These are phyloP conservation scores for Tubosaeta sp. DNA, from an alignment of 768 basidiomycete genomes.

Conservation along the genomic window DNA sequence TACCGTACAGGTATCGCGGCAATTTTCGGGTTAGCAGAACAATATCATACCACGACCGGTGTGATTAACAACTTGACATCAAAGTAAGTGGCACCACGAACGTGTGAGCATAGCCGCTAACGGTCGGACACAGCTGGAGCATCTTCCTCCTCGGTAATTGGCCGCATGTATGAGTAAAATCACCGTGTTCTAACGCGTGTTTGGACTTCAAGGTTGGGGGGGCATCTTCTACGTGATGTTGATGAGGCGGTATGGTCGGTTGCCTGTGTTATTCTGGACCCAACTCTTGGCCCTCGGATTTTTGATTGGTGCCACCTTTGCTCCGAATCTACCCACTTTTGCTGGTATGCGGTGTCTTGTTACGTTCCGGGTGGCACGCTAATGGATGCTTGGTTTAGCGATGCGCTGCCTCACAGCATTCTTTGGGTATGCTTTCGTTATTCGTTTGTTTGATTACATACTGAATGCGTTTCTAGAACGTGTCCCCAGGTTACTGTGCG, in stretches of 20 bases:
- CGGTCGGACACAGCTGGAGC: slow-evolving; percentile 34
- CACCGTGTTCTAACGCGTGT: slow-evolving; percentile 3
- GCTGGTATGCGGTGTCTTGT: slow-evolving; percentile 30
- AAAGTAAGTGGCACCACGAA: slow-evolving; percentile 20
- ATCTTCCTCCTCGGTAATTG: slow-evolving; percentile 42
- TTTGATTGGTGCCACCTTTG: slow-evolving; percentile 48
- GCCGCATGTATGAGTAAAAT: neutral
- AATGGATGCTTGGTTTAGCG: slow-evolving; percentile 9
- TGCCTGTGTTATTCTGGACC: slow-evolving; percentile 31
- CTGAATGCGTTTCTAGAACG: slow-evolving; percentile 29
- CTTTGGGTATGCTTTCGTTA: slow-evolving; percentile 22
- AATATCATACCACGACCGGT: slow-evolving; percentile 42
- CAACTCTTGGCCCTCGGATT: slow-evolving; percentile 43
- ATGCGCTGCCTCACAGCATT: slow-evolving; percentile 32
- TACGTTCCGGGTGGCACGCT: neutral
- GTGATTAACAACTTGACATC: slow-evolving; percentile 51
- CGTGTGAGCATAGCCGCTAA: neutral
- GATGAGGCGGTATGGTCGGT: slow-evolving; percentile 27
- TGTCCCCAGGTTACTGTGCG: slow-evolving; percentile 49
- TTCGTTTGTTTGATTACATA: neutral
- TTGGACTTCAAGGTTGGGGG: slow-evolving; percentile 23
- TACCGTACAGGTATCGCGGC: slow-evolving; percentile 41
- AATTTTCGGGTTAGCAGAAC: slow-evolving; percentile 43
- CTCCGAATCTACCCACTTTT: slow-evolving; percentile 45
- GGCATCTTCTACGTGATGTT: slow-evolving; percentile 29